phyloP scores from a whole-genome alignment of 78 protist species.

The Dictyostelium capitatum region DNA sequence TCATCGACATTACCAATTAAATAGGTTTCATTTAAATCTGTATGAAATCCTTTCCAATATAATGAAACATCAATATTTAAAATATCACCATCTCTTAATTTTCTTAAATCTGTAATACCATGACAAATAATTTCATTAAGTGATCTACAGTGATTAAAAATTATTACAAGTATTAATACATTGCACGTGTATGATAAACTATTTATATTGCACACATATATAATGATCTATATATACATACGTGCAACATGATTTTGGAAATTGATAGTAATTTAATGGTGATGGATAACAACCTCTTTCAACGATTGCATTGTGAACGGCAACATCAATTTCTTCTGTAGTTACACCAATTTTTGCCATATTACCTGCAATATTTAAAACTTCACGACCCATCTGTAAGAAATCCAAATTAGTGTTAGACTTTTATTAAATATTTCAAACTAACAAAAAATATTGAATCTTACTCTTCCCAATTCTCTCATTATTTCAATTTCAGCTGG shows the following conservation, averaged over 20 bases:
- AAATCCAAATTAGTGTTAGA: no score
- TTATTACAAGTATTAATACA: no score
- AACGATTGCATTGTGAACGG: conserved; percentile 90
- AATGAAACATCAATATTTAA: conserved; percentile 95
- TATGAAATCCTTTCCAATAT: conserved; percentile 95
- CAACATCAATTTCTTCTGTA: conserved; percentile 92
- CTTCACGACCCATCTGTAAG: conserved; percentile 84
- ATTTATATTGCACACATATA: no score
- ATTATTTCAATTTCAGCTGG: conserved; percentile 60
- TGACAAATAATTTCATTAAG: conserved; percentile 97
- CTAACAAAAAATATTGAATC: not conserved
- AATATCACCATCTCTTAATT: conserved; percentile 93
- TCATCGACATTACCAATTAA: conserved; percentile 91
- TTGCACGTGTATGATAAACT: not conserved
- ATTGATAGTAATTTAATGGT: conserved; percentile 94
- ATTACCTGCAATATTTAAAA: conserved; percentile 90
- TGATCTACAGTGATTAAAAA: no score
- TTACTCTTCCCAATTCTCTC: conserved; percentile 11
- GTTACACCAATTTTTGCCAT: conserved; percentile 90
- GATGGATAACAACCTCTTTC: conserved; percentile 95
- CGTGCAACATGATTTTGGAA: conserved; percentile 96
- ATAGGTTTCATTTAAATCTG: conserved; percentile 96
- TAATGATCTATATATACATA: not conserved
- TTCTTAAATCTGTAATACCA: conserved; percentile 97
- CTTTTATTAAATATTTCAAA: not conserved